phyloP scores from a whole-genome alignment of 257 asterid species.

The Ehretia macrophylla region DNA sequence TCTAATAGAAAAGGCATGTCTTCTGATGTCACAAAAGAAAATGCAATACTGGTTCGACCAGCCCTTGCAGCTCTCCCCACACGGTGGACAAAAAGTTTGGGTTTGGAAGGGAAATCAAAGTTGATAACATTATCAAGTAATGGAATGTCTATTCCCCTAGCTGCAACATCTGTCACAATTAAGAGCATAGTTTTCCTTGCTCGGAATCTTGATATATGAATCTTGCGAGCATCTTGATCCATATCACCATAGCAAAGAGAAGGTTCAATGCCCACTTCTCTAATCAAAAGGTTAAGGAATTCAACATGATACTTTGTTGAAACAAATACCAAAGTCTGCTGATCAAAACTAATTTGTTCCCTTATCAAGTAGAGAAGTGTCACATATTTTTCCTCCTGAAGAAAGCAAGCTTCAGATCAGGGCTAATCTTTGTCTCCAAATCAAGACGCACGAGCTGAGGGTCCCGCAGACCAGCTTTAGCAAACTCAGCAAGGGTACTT shows the following conservation, averaged over 20 bases:
- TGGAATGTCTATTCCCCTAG: constrained; percentile 98
- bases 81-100: constrained; percentile 95
- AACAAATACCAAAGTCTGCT: too few species aligned
- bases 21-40: constrained; percentile 76
- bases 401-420: constrained; percentile 71
- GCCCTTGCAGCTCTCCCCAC: constrained; percentile 99
- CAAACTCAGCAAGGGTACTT: constrained; percentile 95
- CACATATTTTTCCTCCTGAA: constrained; percentile 88
- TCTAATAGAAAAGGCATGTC: constrained; percentile 84
- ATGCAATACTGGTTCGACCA: constrained; percentile 87
- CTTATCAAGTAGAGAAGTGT: constrained; percentile 75
- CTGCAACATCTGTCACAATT: constrained; percentile 96
- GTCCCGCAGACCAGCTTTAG: constrained; percentile 94
- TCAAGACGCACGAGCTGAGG: constrained; percentile 93
- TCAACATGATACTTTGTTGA: too few species aligned
- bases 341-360: constrained; percentile 67
- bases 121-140: constrained; percentile 91
- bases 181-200: constrained; percentile 85
- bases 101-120: constrained; percentile 87
- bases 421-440: constrained; percentile 90
- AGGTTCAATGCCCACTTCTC: constrained; percentile 79
- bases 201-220: constrained; percentile 71
- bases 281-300: constrained; percentile 54
- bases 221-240: constrained; percentile 96
- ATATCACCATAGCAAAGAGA: constrained; percentile 97